Evolutionary conservation across 2,329 filamentous ascomycete genomes (phyloP), one percentile per base, ranked within the genome.

Genomic region (Aspergillus caelatus): DNA sequence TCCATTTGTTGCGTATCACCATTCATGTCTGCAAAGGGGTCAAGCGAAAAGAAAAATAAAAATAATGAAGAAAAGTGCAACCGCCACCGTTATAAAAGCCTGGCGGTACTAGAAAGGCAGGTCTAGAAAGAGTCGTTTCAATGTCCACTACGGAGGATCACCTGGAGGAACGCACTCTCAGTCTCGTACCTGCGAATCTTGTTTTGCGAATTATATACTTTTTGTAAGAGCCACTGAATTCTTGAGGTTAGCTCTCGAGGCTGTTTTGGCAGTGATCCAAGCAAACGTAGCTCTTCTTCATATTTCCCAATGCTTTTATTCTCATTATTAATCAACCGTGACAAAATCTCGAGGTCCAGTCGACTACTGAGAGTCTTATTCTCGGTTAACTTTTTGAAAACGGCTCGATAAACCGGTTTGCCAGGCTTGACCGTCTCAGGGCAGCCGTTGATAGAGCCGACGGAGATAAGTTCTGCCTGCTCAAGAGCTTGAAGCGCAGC

Each of bases 391-490:
- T 86, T 83, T 64, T 85, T 84, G 80, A 98, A 98, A 0, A 94
- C 94, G 1, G 94, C 88, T 62, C 89, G 88, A 77, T 94, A 96
- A 30, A 98, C 90, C 0, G 94, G 94, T 73, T 92, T 93, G 26
- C 93, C 93, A 0, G 93, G 90, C 60, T 85, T 89, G 75, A 98
- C 91, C 36, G 83, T 83, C 62, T 89, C 87, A 0, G 95, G 94
- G 0, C 93, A 89, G 0, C 95, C 94, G 53, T 91, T 90, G 57
- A 84, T 81, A 4, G 88, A 88, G 30, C 86, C 85, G 58, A 98
- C 88, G 1, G 88, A 87, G 73, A 99, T 93, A 36, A 98, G 87
- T 75, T 98, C 95, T 0, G 91, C 89, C 72, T 93, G 90, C 58
- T 94, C 90, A 1, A 99, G 88, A 0, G 89, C 89, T 63, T 93